Base-by-base conservation (phyloP, 2,329 filamentous ascomycete genomes). In the Verticillium albo-atrum region DNA sequence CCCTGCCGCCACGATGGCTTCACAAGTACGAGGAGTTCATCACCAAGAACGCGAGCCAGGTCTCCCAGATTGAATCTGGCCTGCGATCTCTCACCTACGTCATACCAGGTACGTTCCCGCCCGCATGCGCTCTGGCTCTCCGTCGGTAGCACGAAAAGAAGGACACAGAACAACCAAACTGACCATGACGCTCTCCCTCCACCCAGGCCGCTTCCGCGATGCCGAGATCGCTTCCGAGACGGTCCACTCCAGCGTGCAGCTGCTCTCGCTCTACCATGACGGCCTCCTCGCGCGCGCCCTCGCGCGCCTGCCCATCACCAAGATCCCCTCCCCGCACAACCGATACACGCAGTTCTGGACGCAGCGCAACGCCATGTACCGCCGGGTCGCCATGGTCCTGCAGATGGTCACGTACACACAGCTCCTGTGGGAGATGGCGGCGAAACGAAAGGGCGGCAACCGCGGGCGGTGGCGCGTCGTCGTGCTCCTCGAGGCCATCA, bases 341-440 rank as follows among this genome's bases (percentile, higher is more conserved):
- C 80, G 87, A 52, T 90, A 90, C 73, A 90, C 87, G 12, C 82
- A 82, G 59, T 87, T 86, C 73, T 90, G 87, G 87, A 79, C 83
- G 6, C 74, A 80, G 58, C 83, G 82, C 66, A 86, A 82, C 68
- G 79, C 82, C 4, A 80, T 91, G 10, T 99, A 99, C 74, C 86
- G 89, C 61, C 85, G 90, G 61, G 86, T 96, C 58, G 93, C 94
- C 47, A 82, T 93, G 64, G 79, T 92, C 4, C 79, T 99, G 55
- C 92, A 96, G 71, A 89, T 96, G 76, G 90, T 97, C 27, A 90
- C 95, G 66, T 98, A 98, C 71, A 97, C 93, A 0, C 92, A 99
- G 76, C 80, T 99, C 30, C 78, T 99, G n/a, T 95, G 94, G 84
- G 95, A 99, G 73, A 99, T 99, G 95, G 86, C 90, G 28, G 93